Evolutionary conservation across 495 filamentous ascomycete species (phyloP).

Genomic region (Aspergillus asperescens): DNA sequence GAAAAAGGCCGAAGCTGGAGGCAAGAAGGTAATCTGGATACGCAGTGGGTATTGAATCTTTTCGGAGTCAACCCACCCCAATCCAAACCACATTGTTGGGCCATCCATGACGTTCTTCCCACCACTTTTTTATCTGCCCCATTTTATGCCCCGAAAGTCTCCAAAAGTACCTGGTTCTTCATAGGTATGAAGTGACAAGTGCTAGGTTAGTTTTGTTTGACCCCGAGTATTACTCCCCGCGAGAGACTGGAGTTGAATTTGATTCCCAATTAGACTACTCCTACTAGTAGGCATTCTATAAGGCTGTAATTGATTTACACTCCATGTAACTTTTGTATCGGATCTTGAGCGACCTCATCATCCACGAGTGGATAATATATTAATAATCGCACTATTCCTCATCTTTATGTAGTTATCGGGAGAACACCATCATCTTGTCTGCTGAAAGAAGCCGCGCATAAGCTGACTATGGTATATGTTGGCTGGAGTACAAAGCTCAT

Average conservation of each 20-base stretch:
- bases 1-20: constrained; percentile 4
- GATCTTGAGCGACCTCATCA: background rate
- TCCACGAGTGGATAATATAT: background rate
- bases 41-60: background rate
- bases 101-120: constrained; percentile 16
- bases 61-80: constrained; percentile 13
- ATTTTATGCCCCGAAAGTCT: background rate
- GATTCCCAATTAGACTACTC: background rate
- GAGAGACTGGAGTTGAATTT: background rate
- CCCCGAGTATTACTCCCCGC: constrained; percentile 1
- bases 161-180: no score
- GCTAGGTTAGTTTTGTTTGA: background rate
- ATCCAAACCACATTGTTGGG: constrained; percentile 17
- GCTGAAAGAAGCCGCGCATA: background rate
- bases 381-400: background rate
- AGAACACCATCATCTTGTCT: background rate
- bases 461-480: background rate
- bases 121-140: constrained; percentile 15
- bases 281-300: no score
- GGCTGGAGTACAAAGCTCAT: background rate
- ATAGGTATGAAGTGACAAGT: background rate
- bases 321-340: background rate
- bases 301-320: background rate
- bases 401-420: background rate
- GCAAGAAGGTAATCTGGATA: constrained; percentile 1